phyloP scores from a whole-genome alignment of 345 rosid genomes.

The Murraya koenigii region DNA sequence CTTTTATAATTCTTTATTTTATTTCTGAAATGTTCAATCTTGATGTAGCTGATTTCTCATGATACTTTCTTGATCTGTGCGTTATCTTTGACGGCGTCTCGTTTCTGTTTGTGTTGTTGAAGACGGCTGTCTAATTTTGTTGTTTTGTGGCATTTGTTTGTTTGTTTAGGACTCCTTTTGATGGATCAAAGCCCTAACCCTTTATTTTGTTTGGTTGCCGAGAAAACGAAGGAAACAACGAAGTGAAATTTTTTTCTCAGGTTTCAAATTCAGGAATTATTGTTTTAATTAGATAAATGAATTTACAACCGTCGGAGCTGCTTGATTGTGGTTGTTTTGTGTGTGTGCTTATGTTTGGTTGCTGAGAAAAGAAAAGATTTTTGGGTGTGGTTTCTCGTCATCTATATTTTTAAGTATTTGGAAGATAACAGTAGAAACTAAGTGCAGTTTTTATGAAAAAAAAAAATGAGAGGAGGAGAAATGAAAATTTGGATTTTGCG shows the following conservation, averaged over 20 bases:
- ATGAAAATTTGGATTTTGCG: not conserved
- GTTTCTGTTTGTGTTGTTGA: not conserved
- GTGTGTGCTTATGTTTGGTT: not conserved
- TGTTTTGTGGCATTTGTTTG: not conserved
- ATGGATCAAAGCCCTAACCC: not conserved
- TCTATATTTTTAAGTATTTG: not conserved
- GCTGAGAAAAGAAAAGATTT: not conserved
- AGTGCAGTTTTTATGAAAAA: not conserved
- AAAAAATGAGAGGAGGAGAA: not conserved
- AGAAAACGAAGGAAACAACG: not conserved
- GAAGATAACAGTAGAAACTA: not conserved
- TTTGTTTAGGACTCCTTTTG: not conserved
- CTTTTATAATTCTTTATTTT: not conserved
- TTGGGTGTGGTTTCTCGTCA: not conserved
- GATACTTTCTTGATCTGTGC: not conserved
- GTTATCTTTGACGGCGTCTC: slow-evolving; percentile 1
- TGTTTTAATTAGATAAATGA: not conserved
- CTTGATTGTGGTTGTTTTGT: not conserved
- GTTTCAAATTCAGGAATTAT: not conserved
- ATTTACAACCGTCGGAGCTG: not conserved
- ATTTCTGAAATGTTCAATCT: not conserved
- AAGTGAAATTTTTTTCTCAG: not conserved
- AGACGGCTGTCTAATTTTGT: not conserved
- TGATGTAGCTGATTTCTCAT: not conserved
- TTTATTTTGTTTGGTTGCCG: not conserved